Conservation (phyloP, 768 basidiomycete genomes). For the Terana coerulea region DNA sequence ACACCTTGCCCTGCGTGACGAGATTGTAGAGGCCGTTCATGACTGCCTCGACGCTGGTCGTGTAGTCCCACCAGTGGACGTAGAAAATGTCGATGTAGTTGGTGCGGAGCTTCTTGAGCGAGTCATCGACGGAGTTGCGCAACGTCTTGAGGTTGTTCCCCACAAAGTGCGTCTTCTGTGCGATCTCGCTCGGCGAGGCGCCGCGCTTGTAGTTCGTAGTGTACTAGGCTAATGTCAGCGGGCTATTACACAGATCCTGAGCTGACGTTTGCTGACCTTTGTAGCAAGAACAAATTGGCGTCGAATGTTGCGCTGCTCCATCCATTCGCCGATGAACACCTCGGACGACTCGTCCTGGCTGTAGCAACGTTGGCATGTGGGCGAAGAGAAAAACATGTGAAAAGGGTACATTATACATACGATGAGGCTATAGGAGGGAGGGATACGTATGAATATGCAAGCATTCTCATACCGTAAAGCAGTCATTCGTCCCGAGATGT, state of each 20-base stretch:
- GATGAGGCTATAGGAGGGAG: background rate
- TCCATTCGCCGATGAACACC: slow-evolving; percentile 40
- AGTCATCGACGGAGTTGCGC: slow-evolving; percentile 29
- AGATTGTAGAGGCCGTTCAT: slow-evolving; percentile 38
- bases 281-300: slow-evolving; percentile 34
- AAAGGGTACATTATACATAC: too few relatives aligned
- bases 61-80: slow-evolving; percentile 44
- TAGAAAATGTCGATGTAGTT: slow-evolving; percentile 56
- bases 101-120: slow-evolving; percentile 49
- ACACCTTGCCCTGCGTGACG: slow-evolving; percentile 36
- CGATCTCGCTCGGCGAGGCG: slow-evolving; percentile 14
- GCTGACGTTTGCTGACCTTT: slow-evolving; percentile 14
- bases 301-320: slow-evolving; percentile 31
- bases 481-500: too few relatives aligned
- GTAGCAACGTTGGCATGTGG: background rate
- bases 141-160: slow-evolving; percentile 38
- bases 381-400: too few relatives aligned
- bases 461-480: too few relatives aligned
- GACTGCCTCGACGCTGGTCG: slow-evolving; percentile 37
- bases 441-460: too few relatives aligned
- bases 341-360: slow-evolving; percentile 34
- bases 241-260: background rate
- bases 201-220: slow-evolving; percentile 19
- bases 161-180: slow-evolving; percentile 35
- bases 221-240: slow-evolving; percentile 17